Conservation (phyloP, 768 basidiomycete genomes). For the Pulveroboletus ravenelii region DNA sequence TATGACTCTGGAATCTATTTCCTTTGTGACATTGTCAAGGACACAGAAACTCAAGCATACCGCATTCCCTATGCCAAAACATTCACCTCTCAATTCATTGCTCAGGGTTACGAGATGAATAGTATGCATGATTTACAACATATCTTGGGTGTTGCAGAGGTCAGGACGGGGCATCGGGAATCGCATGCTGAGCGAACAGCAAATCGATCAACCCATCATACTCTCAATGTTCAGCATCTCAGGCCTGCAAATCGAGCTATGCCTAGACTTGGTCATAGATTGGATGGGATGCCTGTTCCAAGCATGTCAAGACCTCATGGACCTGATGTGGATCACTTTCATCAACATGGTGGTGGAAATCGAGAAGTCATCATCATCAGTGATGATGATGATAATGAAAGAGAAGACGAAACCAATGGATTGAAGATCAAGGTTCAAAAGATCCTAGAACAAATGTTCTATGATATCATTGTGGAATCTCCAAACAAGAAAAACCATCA, state of each 20-base stretch:
- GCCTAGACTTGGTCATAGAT: neutral
- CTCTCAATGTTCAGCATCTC: neutral
- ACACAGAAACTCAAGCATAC: neutral
- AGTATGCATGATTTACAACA: neutral
- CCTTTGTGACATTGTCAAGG: neutral
- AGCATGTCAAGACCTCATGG: neutral
- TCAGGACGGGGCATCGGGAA: neutral
- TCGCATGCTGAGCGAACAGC: neutral
- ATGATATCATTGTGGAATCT: neutral
- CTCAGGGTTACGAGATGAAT: neutral
- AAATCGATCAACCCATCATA: neutral
- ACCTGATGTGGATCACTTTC: neutral
- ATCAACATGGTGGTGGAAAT: neutral
- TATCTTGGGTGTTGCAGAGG: neutral
- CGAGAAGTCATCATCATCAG: neutral
- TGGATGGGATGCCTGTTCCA: neutral
- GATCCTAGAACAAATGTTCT: slow-evolving; percentile 1
- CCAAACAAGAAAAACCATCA: neutral
- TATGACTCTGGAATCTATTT: slow-evolving; percentile 1
- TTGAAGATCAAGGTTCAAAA: neutral
- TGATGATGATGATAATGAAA: no score
- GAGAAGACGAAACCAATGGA: neutral
- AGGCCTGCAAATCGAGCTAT: neutral
- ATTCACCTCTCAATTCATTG: neutral
- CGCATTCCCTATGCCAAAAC: neutral